Conservation (phyloP, 768 basidiomycete species). For the Pleurotus sapidus region DNA sequence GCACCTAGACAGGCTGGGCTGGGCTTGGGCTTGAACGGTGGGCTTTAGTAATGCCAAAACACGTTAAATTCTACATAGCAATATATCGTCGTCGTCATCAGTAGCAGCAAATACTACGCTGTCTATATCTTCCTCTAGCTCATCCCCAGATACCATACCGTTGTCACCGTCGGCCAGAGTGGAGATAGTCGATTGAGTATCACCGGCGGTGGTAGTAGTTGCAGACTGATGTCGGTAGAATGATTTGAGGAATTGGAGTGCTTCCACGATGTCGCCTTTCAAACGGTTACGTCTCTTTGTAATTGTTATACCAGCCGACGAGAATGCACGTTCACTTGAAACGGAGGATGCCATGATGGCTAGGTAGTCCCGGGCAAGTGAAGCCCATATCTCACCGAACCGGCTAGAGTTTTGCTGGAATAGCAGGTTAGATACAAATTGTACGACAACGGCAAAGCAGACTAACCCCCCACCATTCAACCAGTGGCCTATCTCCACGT, state of each 20-base stretch:
- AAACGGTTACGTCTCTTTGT: conserved; percentile 18
- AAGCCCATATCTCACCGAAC: conserved; percentile 6
- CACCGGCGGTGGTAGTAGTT: background rate
- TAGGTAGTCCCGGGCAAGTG: conserved; percentile 27
- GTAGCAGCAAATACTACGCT: background rate
- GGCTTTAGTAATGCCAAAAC: background rate
- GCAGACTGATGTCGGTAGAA: conserved; percentile 4
- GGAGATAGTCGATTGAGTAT: background rate
- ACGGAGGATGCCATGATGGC: conserved; percentile 26
- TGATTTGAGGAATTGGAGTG: conserved; percentile 20
- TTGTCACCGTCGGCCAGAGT: background rate
- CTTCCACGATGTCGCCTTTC: conserved; percentile 23
- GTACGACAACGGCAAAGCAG: background rate
- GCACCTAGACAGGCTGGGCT: background rate
- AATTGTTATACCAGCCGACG: conserved; percentile 9
- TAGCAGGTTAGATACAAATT: background rate
- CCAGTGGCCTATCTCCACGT: background rate
- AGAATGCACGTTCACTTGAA: conserved; percentile 22
- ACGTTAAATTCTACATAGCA: background rate
- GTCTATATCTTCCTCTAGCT: background rate
- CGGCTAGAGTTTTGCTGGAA: background rate
- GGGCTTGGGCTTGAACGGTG: background rate
- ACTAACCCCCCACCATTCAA: background rate
- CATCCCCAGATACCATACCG: background rate
- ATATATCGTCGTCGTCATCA: background rate